Percentiles rank a stretch among this genome's conserved stretches.
phyloP scores from a whole-genome alignment of 31 red algal species.

The Endocladia muricata region DNA sequence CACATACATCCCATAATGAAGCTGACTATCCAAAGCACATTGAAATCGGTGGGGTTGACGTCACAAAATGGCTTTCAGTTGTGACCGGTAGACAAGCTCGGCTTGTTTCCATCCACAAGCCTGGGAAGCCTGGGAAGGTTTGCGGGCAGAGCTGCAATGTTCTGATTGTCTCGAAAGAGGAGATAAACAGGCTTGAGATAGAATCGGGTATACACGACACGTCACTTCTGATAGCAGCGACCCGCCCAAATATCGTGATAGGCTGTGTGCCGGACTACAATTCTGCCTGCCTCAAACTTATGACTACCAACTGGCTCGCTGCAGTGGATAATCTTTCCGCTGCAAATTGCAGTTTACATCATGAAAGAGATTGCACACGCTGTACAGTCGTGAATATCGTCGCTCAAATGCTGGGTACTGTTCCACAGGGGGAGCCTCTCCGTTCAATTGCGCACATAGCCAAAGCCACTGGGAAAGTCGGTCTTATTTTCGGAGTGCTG shows the following conservation, averaged over 20 bases:
- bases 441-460: constrained; percentile 19
- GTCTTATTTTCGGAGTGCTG: constrained; percentile 27
- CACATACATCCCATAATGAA: background rate
- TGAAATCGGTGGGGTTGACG: background rate
- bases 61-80: constrained; percentile 7
- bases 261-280: background rate
- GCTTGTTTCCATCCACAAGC: background rate
- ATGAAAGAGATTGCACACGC: constrained; percentile 32
- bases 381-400: constrained; percentile 42
- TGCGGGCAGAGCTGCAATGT: constrained; percentile 15
- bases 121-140: background rate
- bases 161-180: constrained; percentile 14
- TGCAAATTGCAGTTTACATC: too few species aligned
- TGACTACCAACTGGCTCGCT: background rate
- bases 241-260: constrained; percentile 32
- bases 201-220: background rate
- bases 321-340: background rate
- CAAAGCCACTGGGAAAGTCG: background rate
- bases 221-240: constrained; percentile 2
- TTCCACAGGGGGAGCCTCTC: constrained; percentile 21
- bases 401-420: constrained; percentile 10
- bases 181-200: constrained; percentile 10
- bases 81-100: constrained; percentile 5
- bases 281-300: background rate
- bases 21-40: background rate